Base-by-base conservation (phyloP, 192 early-diverging fungal species). In the Umbelopsis vinacea region DNA sequence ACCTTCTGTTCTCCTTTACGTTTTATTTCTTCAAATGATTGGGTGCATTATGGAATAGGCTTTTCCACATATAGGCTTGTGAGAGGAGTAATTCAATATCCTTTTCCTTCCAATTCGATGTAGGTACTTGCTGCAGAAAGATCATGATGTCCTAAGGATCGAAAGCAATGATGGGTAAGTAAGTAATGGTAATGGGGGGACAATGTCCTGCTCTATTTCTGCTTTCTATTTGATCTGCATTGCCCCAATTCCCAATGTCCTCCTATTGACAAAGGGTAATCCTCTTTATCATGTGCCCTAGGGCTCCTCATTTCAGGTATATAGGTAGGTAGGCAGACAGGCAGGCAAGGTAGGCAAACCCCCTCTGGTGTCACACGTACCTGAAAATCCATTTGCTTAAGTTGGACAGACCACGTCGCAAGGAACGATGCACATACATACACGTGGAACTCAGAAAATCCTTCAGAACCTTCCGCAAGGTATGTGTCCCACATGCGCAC, bases 401-500 rank as follows among this genome's bases (percentile, higher is more conserved):
- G 79, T 71, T 93, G 81, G 47, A 88, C 87, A n/a, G 92, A 92
- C 94, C 94, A 99, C 74, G 96, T 97, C 33, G 96, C 92, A 80
- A 99, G 79, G 77, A 99, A 97, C 8, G 98, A 97, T 1, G 96
- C 98, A 71, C 98, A 99, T 4, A 99, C 96, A 74, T 99, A 99
- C 6, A 97, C 85, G 77, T 99, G 98, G 79, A 99, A 99, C 63
- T 90, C 94, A 0, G 96, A 96, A 72, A 99, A 98, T 12, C 92
- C 94, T 71, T 93, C 91, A 37, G 69, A 71, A n/a, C 91, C 91
- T 80, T 95, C 95, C 10, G 94, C 89, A 74, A 95, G 77, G 76
- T 98, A 99, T 46, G 96, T 97, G 75, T 99, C 98, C 98, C 98
- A 99, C 94, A 99, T 98, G 29, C 98, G 91, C 50, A 99, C 92